Evolutionary conservation across 2,329 filamentous ascomycete species (phyloP).

Genomic region (Daldinia eschscholtzii): DNA sequence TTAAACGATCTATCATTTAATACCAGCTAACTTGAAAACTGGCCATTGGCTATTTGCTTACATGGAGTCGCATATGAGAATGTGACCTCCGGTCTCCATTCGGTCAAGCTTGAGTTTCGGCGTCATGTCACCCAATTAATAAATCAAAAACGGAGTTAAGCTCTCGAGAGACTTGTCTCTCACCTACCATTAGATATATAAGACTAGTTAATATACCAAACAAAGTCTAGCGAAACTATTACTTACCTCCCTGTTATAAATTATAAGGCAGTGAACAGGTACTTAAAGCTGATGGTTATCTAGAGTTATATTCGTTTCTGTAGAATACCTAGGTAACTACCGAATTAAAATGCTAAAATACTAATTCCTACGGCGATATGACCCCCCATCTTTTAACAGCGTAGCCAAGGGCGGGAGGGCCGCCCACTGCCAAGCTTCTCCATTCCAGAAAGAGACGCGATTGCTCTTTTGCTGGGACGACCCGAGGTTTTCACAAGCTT

Average conservation of each 20-base stretch:
- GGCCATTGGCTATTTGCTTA: background rate
- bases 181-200: background rate
- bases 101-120: constrained; percentile 4
- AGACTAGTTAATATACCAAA: background rate
- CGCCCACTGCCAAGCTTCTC: constrained; percentile 27
- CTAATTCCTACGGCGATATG: background rate
- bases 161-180: background rate
- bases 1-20: constrained; percentile 15
- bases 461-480: constrained; percentile 18
- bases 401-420: constrained; percentile 17
- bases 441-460: constrained; percentile 19
- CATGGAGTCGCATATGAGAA: constrained; percentile 1
- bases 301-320: no score
- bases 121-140: constrained; percentile 10
- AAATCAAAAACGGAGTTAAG: constrained; percentile 4
- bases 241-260: background rate
- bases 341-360: background rate
- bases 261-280: background rate
- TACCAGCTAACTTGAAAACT: background rate
- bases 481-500: constrained; percentile 14
- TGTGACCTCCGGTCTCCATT: constrained; percentile 7
- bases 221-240: background rate
- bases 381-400: constrained; percentile 1
- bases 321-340: no score
- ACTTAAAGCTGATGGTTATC: background rate